Base-by-base conservation (phyloP, 2,329 filamentous ascomycete species). In the Fusarium verticillioides region DNA sequence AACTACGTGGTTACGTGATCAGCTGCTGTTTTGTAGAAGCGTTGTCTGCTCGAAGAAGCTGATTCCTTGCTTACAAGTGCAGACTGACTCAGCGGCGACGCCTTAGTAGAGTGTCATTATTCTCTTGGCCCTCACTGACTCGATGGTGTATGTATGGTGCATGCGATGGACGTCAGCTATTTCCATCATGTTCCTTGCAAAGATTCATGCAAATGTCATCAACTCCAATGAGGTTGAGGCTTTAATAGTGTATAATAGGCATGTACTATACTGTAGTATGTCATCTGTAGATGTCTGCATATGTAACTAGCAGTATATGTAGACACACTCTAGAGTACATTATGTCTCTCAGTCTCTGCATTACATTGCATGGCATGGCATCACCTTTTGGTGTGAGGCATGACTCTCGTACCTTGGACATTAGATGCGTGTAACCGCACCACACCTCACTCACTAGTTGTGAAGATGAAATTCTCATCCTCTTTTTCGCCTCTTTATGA, bases 361-460 rank as follows among this genome's bases (percentile, higher is more conserved):
- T 37, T 30, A 19, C 44, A 30, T 34, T 34, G 32, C 32, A 26
- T 23, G 23, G 23, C 23, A 5, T 30, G 30, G 9, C 28, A 37
- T 9, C 9, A 19, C 19, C 21, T n/a, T 37, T 26, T 53, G 18
- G 19, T 37, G 18, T 28, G 36, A 54, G 43, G 30, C 59, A 60
- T 72, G 68, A 64, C 54, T 68, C 54, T 68, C 18, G 53, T 50
- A 23, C 39, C 47, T 37, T 32, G 58, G 43, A 58, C 66, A 57
- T 46, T 50, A 42, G 28, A 57, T 69, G 62, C 46, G 62, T 73
- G 70, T 44, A 71, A 72, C 70, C 70, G 68, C 43, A 15, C 43
- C 12, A 23, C 32, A 34, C 30, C 34, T 16, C 63, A 71, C 46
- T 47, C 13, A 19, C 16, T 12, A 36, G 34, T 16, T 36, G 5